Evolutionary conservation across 2,329 filamentous ascomycete genomes (phyloP), one percentile per base, ranked within the genome.

Genomic region (Didymella pinodella): DNA sequence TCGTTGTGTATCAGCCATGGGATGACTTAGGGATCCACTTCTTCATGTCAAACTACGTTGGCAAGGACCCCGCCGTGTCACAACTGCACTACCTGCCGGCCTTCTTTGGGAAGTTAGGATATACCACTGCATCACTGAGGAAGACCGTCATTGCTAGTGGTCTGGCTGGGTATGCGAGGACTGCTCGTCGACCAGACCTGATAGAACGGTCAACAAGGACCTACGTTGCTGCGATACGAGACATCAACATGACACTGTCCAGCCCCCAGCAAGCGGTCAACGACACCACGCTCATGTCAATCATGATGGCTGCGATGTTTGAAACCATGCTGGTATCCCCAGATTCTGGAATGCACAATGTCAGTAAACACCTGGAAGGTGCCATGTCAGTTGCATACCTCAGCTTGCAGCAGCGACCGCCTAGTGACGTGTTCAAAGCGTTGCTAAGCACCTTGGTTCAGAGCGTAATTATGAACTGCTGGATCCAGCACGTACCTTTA

Each of bases 41-140:
- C 48, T 73, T 75, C 54, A 73, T 73, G 65, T 49, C 61, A 16
- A 70, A 68, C 31, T 71, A 71, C 34, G 65, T 72, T 41, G 65
- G 66, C 16, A 57, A 47, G n/a, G 62, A 72, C 50, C 59, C 66
- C 2, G 56, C 57, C 6, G 52, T 61, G 12, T 67, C 69, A 8
- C 66, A 69, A 44, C 65, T 73, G 7, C 60, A 68, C 48, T 72
- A 69, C 41, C 62, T 74, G 2, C 68, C 70, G 1, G 34, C 57
- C 11, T 66, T 67, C 41, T 73, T 69, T 46, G 48, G 57, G 18
- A 61, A 48, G 22, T 46, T 51, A 5, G 67, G 66, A 7, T 68
- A 55, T 36, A 40, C 64, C 18, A 50, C 52, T 48, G 43, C 60
- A 3, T 64, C 60, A 8, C 31, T 74, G 20, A 60, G 64, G 38